phyloP scores from a whole-genome alignment of 164 flowering plant species.

The Protea cynaroides region DNA sequence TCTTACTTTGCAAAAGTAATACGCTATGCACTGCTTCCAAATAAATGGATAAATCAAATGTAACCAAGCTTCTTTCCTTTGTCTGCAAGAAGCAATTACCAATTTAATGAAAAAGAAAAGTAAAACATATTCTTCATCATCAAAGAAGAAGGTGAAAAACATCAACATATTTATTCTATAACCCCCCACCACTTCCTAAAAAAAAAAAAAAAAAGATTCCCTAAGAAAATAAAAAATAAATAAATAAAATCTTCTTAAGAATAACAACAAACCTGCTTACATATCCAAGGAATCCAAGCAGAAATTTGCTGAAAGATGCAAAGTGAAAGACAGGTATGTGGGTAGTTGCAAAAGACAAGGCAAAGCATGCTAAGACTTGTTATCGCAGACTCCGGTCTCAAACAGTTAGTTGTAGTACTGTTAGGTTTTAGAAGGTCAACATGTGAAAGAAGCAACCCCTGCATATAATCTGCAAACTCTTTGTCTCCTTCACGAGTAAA shows the following conservation, averaged over 20 bases:
- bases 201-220: too few species aligned
- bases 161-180: too few species aligned
- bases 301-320: constrained; percentile 44
- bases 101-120: constrained; percentile 7
- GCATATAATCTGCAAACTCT: constrained; percentile 46
- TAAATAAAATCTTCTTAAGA: not conserved
- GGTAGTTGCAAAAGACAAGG: constrained; percentile 51
- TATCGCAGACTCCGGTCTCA: constrained; percentile 50
- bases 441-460: constrained; percentile 34
- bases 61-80: constrained; percentile 31
- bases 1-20: constrained; percentile 61
- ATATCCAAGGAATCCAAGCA: constrained; percentile 77
- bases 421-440: constrained; percentile 51
- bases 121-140: too few species aligned
- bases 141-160: too few species aligned
- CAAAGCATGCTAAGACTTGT: constrained; percentile 79
- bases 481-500: constrained; percentile 21
- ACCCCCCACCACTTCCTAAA: too few species aligned
- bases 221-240: not conserved
- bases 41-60: constrained; percentile 57
- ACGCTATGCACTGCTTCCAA: constrained; percentile 72
- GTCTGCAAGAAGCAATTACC: constrained; percentile 40
- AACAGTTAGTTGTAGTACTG: constrained; percentile 14
- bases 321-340: constrained; percentile 33
- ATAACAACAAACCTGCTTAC: constrained; percentile 50